These are phyloP conservation scores for Lenwebbia sp. DNA, from an alignment of 345 rosid species.

Conservation along the genomic window DNA sequence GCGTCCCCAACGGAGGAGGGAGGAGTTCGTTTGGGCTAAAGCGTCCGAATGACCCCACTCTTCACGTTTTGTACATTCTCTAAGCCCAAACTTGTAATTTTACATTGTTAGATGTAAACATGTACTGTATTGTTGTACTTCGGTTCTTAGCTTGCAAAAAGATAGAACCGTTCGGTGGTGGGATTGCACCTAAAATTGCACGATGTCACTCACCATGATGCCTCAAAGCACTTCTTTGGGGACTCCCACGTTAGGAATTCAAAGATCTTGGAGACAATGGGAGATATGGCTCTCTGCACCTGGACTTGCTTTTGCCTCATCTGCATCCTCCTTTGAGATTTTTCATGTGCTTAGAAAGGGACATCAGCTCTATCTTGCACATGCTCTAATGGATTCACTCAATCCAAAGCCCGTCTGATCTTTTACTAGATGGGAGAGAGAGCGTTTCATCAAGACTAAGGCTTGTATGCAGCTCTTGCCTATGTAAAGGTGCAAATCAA, in stretches of 20 bases:
- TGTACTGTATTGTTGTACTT: background rate
- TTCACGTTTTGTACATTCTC: background rate
- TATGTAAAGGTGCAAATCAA: background rate
- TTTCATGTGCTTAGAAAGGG: slow-evolving; percentile 17
- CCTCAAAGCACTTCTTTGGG: background rate
- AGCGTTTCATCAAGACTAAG: background rate
- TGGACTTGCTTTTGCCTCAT: slow-evolving; percentile 10
- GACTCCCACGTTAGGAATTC: background rate
- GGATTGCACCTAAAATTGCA: background rate
- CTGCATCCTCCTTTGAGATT: background rate
- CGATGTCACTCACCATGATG: background rate
- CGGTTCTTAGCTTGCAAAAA: background rate
- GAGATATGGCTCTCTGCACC: slow-evolving; percentile 29
- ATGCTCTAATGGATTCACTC: background rate
- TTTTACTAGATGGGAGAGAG: background rate
- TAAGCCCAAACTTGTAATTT: background rate
- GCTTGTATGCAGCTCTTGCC: background rate
- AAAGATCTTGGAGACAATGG: background rate
- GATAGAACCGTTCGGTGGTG: background rate
- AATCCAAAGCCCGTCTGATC: background rate
- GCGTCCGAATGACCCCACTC: background rate
- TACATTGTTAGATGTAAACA: background rate
- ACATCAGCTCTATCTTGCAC: background rate
- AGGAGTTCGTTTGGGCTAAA: background rate
- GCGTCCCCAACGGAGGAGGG: background rate